Conservation (phyloP, 192 early-diverging fungal genomes). For the Linnemannia elongata region DNA sequence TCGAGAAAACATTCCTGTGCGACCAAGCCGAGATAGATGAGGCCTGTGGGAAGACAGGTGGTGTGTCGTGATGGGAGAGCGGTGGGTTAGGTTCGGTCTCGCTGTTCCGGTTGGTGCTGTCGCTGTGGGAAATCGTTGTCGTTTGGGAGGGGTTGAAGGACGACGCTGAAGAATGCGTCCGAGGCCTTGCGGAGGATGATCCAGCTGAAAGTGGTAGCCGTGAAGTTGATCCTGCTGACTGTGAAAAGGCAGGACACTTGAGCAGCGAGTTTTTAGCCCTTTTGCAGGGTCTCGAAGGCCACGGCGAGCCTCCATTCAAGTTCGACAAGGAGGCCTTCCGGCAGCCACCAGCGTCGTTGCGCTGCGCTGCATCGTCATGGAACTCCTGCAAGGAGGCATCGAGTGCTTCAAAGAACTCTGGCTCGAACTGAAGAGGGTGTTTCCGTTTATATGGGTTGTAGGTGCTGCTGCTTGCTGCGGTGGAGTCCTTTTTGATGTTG, state of each 20-base stretch:
- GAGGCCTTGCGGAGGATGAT: not conserved
- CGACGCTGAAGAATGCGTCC: not conserved
- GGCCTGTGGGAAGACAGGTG: not conserved
- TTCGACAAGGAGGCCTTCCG: not conserved
- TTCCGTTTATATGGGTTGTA: conserved; percentile 36
- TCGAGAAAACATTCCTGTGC: not conserved
- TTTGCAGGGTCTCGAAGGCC: conserved; percentile 17
- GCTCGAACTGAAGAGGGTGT: conserved; percentile 43
- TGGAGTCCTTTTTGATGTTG: not conserved
- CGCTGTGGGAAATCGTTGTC: not conserved
- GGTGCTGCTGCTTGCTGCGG: not conserved
- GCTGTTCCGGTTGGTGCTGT: not conserved
- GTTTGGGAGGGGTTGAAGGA: not conserved
- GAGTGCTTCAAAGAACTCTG: conserved; percentile 41
- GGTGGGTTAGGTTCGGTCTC: not conserved
- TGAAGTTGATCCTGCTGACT: not conserved
- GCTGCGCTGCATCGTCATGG: not conserved
- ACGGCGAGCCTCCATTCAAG: not conserved
- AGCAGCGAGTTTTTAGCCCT: not conserved
- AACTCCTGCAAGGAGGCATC: conserved; percentile 28
- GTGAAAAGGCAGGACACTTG: not conserved
- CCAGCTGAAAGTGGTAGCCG: not conserved
- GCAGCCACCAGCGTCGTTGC: not conserved
- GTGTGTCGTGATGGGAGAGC: not conserved
- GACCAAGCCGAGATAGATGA: not conserved